These are phyloP conservation scores for Xylaria multiplex DNA, from an alignment of 2,329 filamentous ascomycete species.

Conservation along the genomic window DNA sequence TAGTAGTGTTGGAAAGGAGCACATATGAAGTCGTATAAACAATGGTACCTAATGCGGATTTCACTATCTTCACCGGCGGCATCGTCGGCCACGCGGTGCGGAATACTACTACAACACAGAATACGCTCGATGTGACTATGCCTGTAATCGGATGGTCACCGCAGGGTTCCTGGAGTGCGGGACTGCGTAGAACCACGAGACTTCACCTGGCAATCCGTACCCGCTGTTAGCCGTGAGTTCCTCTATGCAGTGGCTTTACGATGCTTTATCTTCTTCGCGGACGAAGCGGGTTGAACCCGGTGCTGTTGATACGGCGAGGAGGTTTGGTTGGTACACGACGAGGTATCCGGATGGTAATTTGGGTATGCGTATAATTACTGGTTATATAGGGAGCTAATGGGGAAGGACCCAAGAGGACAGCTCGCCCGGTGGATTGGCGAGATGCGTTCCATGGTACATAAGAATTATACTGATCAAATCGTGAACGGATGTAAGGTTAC, in stretches of 20 bases:
- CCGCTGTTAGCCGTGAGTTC: slow-evolving; percentile 54
- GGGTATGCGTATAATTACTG: slow-evolving; percentile 66
- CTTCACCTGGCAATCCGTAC: slow-evolving; percentile 63
- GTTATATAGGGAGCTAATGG: slow-evolving; percentile 61
- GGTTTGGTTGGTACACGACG: slow-evolving; percentile 62
- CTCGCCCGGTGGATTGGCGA: slow-evolving; percentile 57
- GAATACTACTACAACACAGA: slow-evolving; percentile 53
- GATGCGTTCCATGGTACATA: slow-evolving; percentile 64
- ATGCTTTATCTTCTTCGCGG: slow-evolving; percentile 59
- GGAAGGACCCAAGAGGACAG: slow-evolving; percentile 62
- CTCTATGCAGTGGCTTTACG: slow-evolving; percentile 63
- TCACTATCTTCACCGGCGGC: slow-evolving; percentile 70
- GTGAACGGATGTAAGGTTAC: slow-evolving; percentile 63
- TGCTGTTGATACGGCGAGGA: slow-evolving; percentile 49
- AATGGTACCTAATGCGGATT: slow-evolving; percentile 58
- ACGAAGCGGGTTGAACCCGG: slow-evolving; percentile 57
- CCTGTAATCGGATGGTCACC: slow-evolving; percentile 59
- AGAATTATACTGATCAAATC: slow-evolving; percentile 64
- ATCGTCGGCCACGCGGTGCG: slow-evolving; percentile 64
- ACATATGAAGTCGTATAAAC: slow-evolving; percentile 63
- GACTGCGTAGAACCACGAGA: slow-evolving; percentile 67
- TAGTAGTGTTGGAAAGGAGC: slow-evolving; percentile 62
- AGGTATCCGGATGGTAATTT: slow-evolving; percentile 47
- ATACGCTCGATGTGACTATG: slow-evolving; percentile 52
- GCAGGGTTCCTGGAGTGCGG: slow-evolving; percentile 60